These are phyloP conservation scores for Penicillium sp. DNA, from an alignment of 2,329 filamentous ascomycete species.

Conservation along the genomic window DNA sequence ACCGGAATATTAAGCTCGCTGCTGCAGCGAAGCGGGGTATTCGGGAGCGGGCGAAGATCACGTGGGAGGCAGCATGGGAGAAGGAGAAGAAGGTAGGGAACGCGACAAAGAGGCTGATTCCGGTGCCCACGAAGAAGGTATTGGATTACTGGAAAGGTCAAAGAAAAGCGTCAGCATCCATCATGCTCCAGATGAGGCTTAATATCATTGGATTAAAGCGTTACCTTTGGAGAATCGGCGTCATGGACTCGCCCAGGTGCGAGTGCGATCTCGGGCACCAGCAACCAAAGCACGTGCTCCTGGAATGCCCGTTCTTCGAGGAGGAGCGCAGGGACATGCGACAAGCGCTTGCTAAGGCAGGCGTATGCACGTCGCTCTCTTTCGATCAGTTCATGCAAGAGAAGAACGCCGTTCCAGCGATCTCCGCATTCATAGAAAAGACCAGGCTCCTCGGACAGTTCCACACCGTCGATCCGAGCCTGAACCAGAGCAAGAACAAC, in stretches of 20 bases:
- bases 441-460: neutral
- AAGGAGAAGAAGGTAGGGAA: neutral
- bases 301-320: neutral
- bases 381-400: neutral
- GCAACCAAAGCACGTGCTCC: neutral
- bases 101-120: neutral
- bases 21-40: neutral
- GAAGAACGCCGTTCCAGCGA: accelerated
- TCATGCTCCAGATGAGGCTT: neutral
- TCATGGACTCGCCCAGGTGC: neutral
- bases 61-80: neutral
- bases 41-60: neutral
- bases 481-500: no score
- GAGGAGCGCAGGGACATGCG: neutral
- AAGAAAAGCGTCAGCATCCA: neutral
- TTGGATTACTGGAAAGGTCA: neutral
- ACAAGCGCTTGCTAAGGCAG: no score
- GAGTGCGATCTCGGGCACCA: neutral
- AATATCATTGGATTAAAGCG: neutral
- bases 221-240: neutral
- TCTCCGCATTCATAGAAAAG: neutral
- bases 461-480: neutral
- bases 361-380: neutral
- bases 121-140: neutral
- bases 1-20: neutral